Percentiles rank a stretch among this genome's conserved stretches.
Evolutionary conservation across 73 alveolate genomes (phyloP).

Genomic region (Tetrahymena elliotti): DNA sequence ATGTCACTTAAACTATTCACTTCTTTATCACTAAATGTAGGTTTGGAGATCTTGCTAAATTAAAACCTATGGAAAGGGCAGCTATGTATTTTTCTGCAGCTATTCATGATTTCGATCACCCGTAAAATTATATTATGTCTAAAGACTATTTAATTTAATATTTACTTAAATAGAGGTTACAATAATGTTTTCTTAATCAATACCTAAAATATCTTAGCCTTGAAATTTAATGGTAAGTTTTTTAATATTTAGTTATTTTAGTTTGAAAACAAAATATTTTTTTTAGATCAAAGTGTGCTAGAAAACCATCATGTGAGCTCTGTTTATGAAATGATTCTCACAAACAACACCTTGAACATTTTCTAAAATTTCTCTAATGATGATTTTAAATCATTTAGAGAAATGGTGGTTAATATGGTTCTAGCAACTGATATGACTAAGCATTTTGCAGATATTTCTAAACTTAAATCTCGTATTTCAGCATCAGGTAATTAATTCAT

Average conservation of each 20-base stretch:
- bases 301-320: conserved; percentile 59
- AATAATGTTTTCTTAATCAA: conserved; percentile 48
- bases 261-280: background rate
- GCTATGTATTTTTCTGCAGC: conserved; percentile 57
- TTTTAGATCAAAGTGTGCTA: conserved; percentile 29
- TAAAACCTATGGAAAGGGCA: conserved; percentile 49
- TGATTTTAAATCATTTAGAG: conserved; percentile 51
- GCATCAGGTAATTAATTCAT: background rate
- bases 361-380: conserved; percentile 12
- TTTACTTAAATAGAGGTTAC: conserved; percentile 11
- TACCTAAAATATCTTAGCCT: conserved; percentile 39
- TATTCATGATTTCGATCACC: conserved; percentile 68
- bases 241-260: background rate
- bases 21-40: conserved; percentile 56
- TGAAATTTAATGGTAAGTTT: conserved; percentile 47
- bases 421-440: conserved; percentile 79
- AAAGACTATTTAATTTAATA: no score
- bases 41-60: conserved; percentile 47
- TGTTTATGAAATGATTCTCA: conserved; percentile 37
- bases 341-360: conserved; percentile 16
- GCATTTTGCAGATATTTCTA: conserved; percentile 43
- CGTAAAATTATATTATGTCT: background rate
- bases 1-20: conserved; percentile 65
- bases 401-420: conserved; percentile 55
- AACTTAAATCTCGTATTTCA: background rate